Evolutionary conservation across 2,329 filamentous ascomycete species (phyloP).

Genomic region (Parastagonospora avenae): DNA sequence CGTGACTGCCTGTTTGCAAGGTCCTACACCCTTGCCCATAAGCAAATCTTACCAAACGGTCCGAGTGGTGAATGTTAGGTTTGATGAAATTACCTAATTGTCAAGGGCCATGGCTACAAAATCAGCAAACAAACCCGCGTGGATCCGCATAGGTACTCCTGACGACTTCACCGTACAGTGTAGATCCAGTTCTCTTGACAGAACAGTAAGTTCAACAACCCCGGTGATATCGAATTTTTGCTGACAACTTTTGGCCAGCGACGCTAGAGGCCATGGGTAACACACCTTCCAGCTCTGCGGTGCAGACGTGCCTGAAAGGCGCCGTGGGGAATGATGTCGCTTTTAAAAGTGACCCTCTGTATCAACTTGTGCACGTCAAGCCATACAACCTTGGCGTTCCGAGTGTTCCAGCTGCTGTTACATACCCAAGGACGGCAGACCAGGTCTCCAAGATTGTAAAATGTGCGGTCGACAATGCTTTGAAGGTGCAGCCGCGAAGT

Average conservation of each 20-base stretch:
- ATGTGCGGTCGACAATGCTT: slow-evolving; percentile 58
- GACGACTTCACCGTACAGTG: too few relatives aligned
- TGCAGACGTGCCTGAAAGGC: slow-evolving; percentile 35
- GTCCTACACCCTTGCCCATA: too few relatives aligned
- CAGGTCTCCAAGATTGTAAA: slow-evolving; percentile 63
- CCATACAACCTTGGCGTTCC: slow-evolving; percentile 45
- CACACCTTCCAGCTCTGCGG: slow-evolving; percentile 24
- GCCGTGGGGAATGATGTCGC: slow-evolving; percentile 34
- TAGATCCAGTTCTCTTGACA: too few relatives aligned
- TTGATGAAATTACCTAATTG: too few relatives aligned
- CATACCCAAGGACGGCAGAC: slow-evolving; percentile 58
- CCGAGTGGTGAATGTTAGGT: too few relatives aligned
- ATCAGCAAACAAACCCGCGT: too few relatives aligned
- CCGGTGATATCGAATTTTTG: background rate
- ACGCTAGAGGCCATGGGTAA: slow-evolving; percentile 34
- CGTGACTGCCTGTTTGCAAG: too few relatives aligned
- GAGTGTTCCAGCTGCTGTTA: slow-evolving; percentile 59
- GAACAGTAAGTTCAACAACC: background rate
- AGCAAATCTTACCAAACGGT: too few relatives aligned
- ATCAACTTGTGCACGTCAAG: slow-evolving; percentile 39
- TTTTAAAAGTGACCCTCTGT: slow-evolving; percentile 29
- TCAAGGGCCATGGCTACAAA: too few relatives aligned
- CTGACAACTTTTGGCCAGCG: background rate
- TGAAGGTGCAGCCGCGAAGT: slow-evolving; percentile 65
- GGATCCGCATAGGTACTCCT: too few relatives aligned